A percentile compares a stretch with the other conserved stretches of the same genome.
phyloP scores from a whole-genome alignment of 345 rosid genomes.

The Salix purpurea region DNA sequence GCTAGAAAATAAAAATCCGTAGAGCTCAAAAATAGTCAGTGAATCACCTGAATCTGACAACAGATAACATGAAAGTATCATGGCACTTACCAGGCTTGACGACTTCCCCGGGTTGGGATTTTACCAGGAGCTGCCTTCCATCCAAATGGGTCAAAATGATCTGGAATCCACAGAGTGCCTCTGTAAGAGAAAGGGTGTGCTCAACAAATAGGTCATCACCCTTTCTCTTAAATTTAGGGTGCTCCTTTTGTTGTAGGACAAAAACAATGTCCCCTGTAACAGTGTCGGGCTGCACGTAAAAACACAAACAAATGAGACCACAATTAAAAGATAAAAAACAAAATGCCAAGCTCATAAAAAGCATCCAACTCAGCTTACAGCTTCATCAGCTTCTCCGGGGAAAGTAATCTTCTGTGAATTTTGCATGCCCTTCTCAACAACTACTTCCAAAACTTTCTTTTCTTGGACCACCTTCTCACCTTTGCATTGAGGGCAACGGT shows the following conservation, averaged over 20 bases:
- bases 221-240: slow-evolving; percentile 66
- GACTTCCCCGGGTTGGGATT: slow-evolving; percentile 69
- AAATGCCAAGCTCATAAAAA: neutral
- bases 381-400: slow-evolving; percentile 42
- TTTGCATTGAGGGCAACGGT: slow-evolving; percentile 38
- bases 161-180: slow-evolving; percentile 73
- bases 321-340: neutral
- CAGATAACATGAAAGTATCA: neutral
- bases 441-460: slow-evolving; percentile 40
- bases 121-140: slow-evolving; percentile 69
- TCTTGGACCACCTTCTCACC: slow-evolving; percentile 41
- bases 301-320: neutral
- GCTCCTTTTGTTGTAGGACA: slow-evolving; percentile 62
- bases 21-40: neutral
- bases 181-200: slow-evolving; percentile 62
- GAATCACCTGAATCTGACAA: neutral
- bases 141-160: slow-evolving; percentile 66
- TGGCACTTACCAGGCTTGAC: slow-evolving; percentile 53
- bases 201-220: slow-evolving; percentile 74
- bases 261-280: slow-evolving; percentile 46
- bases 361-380: slow-evolving; percentile 12
- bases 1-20: neutral
- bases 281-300: slow-evolving; percentile 53
- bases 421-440: slow-evolving; percentile 43
- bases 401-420: slow-evolving; percentile 39